Evolutionary conservation across 164 flowering plant genomes (phyloP).

Genomic region (Stephania cephalantha): DNA sequence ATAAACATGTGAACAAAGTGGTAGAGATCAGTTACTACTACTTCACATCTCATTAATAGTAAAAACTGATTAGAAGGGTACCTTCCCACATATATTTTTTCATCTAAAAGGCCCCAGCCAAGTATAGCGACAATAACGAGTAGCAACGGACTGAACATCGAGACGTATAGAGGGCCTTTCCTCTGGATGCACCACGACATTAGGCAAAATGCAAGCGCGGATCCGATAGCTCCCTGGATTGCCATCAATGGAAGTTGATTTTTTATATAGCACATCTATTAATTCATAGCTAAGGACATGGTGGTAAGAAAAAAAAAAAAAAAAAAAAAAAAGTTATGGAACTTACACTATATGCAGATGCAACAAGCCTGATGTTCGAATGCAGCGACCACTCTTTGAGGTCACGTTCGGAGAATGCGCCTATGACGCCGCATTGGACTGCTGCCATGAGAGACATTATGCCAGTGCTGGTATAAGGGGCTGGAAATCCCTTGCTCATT

Average conservation of each 20-base stretch:
- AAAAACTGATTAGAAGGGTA: conserved; percentile 11
- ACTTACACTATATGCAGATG: conserved; percentile 35
- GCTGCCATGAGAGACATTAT: conserved; percentile 46
- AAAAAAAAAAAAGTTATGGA: neutral
- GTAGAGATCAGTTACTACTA: neutral
- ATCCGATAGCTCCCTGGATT: conserved; percentile 56
- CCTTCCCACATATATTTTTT: conserved; percentile 68
- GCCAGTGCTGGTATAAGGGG: conserved; percentile 51
- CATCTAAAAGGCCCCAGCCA: conserved; percentile 60
- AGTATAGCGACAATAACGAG: conserved; percentile 59
- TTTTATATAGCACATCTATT: neutral
- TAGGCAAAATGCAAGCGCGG: conserved; percentile 51
- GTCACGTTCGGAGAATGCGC: conserved; percentile 24
- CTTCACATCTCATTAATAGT: neutral
- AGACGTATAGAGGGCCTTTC: conserved; percentile 78
- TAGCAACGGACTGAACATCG: conserved; percentile 71
- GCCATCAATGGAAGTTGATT: neutral
- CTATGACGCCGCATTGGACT: conserved; percentile 34
- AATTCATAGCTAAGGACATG: neutral
- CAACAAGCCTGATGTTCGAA: conserved; percentile 32
- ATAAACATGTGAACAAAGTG: neutral
- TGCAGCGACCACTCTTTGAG: conserved; percentile 43
- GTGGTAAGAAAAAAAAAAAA: neutral
- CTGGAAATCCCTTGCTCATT: conserved; percentile 34
- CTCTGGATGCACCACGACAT: conserved; percentile 60